These are phyloP conservation scores for Hippophae gyantsensis DNA, from an alignment of 306 rosid genomes.

Conservation along the genomic window DNA sequence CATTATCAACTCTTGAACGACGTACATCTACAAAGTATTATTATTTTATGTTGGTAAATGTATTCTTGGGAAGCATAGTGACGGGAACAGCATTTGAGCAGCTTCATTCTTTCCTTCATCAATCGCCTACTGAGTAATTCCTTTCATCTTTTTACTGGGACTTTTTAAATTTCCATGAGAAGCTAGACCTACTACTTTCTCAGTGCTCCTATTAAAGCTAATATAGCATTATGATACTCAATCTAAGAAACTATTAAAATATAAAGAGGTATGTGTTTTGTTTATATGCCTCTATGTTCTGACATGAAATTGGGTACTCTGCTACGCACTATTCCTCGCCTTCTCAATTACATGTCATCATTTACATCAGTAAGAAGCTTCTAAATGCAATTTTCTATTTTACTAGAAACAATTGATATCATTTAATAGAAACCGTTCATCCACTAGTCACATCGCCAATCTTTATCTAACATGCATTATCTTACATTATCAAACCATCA, in stretches of 20 bases:
- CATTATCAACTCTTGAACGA: constrained; percentile 67
- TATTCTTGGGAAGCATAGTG: constrained; percentile 91
- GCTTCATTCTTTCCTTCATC: constrained; percentile 84
- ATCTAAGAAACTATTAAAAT: too few relatives aligned
- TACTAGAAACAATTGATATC: not conserved
- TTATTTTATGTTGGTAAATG: constrained; percentile 89
- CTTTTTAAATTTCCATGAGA: constrained; percentile 1
- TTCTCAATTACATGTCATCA: not conserved
- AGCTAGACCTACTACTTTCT: not conserved
- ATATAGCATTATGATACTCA: not conserved
- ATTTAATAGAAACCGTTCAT: not conserved
- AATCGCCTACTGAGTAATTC: constrained; percentile 77
- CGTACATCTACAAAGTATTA: constrained; percentile 79
- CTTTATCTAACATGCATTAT: not conserved
- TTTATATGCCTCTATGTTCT: too few relatives aligned
- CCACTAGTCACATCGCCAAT: not conserved
- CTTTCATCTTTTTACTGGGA: constrained; percentile 11
- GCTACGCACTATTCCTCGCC: too few relatives aligned
- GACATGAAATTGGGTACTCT: not conserved
- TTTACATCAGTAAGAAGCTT: not conserved
- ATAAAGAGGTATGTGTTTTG: too few relatives aligned
- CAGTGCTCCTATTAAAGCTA: not conserved
- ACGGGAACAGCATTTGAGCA: constrained; percentile 96
- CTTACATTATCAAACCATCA: not conserved
- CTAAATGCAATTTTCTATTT: constrained; percentile 1